Evolutionary conservation across 192 early-diverging fungal genomes (phyloP), one percentile per base, ranked within the genome.

Genomic region (Backusella australiensis): DNA sequence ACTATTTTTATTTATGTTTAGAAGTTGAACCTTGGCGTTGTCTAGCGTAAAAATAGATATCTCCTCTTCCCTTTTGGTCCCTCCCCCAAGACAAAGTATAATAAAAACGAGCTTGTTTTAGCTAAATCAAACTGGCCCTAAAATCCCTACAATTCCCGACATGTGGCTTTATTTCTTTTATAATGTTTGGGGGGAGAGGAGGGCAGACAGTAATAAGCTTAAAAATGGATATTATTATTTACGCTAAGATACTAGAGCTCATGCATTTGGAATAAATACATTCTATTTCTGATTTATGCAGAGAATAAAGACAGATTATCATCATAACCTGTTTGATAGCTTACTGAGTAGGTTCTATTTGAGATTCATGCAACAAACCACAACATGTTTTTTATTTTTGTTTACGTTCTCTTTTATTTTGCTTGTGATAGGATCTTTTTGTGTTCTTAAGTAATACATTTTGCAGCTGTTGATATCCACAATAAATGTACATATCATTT

Each of bases 251-350:
- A 56, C 8, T 56, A 19, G 53, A 56, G 12, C 56, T 63, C 23
- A 63, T 63, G 56, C 56, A 63, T 63, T 63, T 63, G 56, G 56
- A 63, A 63, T 26, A 63, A 63, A 63, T 63, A 12, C 9, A 26
- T 63, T 63, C 26, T 26, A 63, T 63, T 63, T 63, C 23, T 63
- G 56, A 63, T 63, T 63, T 4, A 63, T 63, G 56, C 23, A 63
- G 56, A 63, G 9, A 63, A 63, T 29, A 63, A 56, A 23, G n/a
- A 26, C 56, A 63, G 21, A 63, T 63, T 63, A 63, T 12, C 26
- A 49, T 29, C 12, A 29, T 29, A 63, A 63, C 23, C 56, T 63
- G 56, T 29, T 63, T 63, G 26, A 63, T 63, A 26, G 56, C 21
- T 59, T 63, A 26, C 23, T 63, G 23, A 63, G 1, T 29, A 63